Conservation (phyloP, 108 stramenopile genomes). For the Nitzschia palea region DNA sequence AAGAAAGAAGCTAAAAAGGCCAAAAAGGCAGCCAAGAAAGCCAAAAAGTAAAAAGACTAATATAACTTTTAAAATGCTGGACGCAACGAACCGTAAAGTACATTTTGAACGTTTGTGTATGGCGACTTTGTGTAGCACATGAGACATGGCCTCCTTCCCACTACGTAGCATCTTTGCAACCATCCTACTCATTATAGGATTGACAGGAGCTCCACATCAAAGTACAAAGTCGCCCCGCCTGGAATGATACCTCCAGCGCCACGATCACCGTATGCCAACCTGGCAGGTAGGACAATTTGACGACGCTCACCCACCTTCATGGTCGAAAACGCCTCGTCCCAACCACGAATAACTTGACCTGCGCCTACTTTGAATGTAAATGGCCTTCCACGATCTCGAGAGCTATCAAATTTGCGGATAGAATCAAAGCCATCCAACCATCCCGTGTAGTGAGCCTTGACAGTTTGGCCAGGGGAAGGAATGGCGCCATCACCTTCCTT, state of each 20-base stretch:
- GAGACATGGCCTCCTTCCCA: no score
- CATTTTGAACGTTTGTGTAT: no score
- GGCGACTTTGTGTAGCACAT: no score
- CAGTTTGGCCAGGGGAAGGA: constrained; percentile 75
- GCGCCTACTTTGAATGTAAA: constrained; percentile 91
- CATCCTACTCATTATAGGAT: constrained; percentile 20
- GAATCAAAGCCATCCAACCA: constrained; percentile 93
- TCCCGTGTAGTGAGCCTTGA: constrained; percentile 98
- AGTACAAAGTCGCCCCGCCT: constrained; percentile 88
- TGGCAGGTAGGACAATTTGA: constrained; percentile 81
- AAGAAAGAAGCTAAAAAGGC: constrained; percentile 32
- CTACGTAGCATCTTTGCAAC: no score
- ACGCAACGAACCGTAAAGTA: no score
- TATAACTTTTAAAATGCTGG: no score
- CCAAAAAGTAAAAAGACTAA: constrained; percentile 5
- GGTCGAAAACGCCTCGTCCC: constrained; percentile 50
- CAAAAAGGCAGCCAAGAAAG: constrained; percentile 18
- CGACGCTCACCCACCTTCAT: constrained; percentile 95
- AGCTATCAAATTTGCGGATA: constrained; percentile 90
- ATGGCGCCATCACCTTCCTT: constrained; percentile 89
- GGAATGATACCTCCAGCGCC: constrained; percentile 93
- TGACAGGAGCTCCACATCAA: constrained; percentile 89
- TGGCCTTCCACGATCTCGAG: constrained; percentile 90
- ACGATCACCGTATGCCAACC: constrained; percentile 88
- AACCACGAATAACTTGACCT: constrained; percentile 11